Base-by-base conservation (phyloP, 345 rosid genomes). In the Aegle marmelos region DNA sequence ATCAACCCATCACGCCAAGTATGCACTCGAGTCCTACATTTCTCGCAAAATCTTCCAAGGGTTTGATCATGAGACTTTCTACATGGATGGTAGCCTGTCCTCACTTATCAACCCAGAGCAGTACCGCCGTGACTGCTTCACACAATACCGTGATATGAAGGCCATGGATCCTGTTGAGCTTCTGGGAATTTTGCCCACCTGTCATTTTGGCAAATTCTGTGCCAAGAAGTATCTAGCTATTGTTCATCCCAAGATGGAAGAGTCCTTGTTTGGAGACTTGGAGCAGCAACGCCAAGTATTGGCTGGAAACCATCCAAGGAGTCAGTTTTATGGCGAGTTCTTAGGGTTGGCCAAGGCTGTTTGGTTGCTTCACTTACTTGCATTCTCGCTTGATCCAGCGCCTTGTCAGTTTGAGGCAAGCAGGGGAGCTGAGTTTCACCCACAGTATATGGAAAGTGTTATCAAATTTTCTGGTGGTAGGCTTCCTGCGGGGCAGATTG, bases 321-420 rank as follows among this genome's bases (percentile, higher is more conserved):
- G 88, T 77, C 92, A 90, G 86, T 96, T 94, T 79, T 96, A 94
- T 71, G 86, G 86, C 24, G 93, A 91, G 83, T 96, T 96, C 81
- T 82, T 92, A 84, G 88, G 88, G 77, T 68, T 96, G 78, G 93
- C 98, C 11, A 92, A 94, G 85, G 88, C 93, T 2, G 87, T 94
- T 34, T 96, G 98, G 98, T 77, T 94, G 90, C 97, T 94, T 77
- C 99, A 96, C 79, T 83, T 94, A 84, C 87, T 96, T 78, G 98
- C 98, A 21, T 96, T 96, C 83, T 90, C 97, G 2, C 98, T 94
- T 2, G 93, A 96, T 48, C 97, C 97, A 24, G 80, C 92, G 0
- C 98, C 99, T 0, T 85, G 91, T 79, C 94, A 89, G 84, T 92
- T 96, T 67, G 92, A 96, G 76, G 97, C 97, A 4, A 91, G 90